Evolutionary conservation across 2,329 filamentous ascomycete genomes (phyloP).

Genomic region (Talaromyces sp.): DNA sequence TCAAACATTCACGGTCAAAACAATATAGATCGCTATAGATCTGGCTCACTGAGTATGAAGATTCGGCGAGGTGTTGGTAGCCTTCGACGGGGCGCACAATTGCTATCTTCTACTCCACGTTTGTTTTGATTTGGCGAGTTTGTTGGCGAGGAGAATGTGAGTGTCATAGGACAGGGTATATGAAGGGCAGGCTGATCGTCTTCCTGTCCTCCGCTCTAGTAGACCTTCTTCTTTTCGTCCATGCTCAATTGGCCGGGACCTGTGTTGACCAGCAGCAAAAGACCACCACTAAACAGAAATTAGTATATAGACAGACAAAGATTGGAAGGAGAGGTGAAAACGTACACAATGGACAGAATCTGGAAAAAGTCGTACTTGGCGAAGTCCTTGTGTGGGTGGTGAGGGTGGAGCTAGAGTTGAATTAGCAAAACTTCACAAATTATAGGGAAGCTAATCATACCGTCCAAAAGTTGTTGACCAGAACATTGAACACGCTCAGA

Average conservation of each 20-base stretch:
- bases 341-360: conserved; percentile 92
- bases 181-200: conserved; percentile 4
- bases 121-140: not conserved
- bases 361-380: conserved; percentile 99
- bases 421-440: conserved; percentile 1
- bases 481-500: conserved; percentile 91
- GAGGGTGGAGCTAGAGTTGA: conserved; percentile 75
- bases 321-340: conserved; percentile 19
- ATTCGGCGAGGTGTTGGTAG: not conserved
- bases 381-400: conserved; percentile 99
- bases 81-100: not conserved
- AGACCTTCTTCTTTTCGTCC: conserved; percentile 99
- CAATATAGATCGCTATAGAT: not conserved
- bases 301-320: not conserved
- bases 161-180: conserved; percentile 13
- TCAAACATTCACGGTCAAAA: not conserved
- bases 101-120: not conserved
- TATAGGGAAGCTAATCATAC: conserved; percentile 58
- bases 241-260: conserved; percentile 96
- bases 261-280: conserved; percentile 96
- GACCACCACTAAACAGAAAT: conserved; percentile 66
- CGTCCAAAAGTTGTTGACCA: conserved; percentile 99
- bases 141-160: conserved; percentile 19
- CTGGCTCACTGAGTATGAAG: not conserved
- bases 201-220: conserved; percentile 56